A percentile compares a stretch with the other conserved stretches of the same genome.
Conservation (phyloP, 1,284 basidiomycete genomes). For the Leccinum colubrinum region DNA sequence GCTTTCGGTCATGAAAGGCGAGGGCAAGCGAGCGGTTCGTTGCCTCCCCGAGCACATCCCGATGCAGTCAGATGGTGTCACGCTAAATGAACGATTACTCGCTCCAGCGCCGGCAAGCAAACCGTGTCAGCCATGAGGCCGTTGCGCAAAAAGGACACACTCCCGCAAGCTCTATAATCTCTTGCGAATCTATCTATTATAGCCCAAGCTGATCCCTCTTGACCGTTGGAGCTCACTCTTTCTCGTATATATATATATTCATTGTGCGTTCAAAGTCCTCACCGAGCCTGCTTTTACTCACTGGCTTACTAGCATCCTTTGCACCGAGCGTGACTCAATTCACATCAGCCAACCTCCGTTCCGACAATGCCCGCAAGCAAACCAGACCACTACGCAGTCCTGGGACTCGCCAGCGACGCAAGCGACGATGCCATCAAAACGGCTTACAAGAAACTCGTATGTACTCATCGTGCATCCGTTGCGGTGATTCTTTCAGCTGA, state of each 20-base stretch:
- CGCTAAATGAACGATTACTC: conserved; percentile 26
- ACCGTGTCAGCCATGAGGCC: conserved; percentile 36
- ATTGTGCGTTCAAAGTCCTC: conserved; percentile 15
- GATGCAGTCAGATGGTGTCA: too few species aligned
- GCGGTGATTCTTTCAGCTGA: conserved; percentile 4
- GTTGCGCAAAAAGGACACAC: conserved; percentile 14
- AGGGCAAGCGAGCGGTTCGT: too few species aligned
- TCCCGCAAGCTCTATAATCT: conserved; percentile 25
- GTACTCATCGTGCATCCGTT: conserved; percentile 6
- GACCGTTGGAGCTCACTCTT: conserved; percentile 19
- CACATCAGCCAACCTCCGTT: conserved; percentile 12
- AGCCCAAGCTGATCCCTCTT: conserved; percentile 23
- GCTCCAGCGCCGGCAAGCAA: conserved; percentile 27
- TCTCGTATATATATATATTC: conserved; percentile 28
- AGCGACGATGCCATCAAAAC: conserved; percentile 32
- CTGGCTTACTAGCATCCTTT: not conserved
- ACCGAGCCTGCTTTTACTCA: conserved; percentile 11
- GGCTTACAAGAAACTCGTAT: conserved; percentile 36
- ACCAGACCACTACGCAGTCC: conserved; percentile 23
- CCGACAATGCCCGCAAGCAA: conserved; percentile 29
- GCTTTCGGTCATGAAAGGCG: too few species aligned
- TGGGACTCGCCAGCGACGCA: conserved; percentile 32
- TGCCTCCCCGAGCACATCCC: too few species aligned
- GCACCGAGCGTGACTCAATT: conserved; percentile 9
- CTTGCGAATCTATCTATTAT: conserved; percentile 23